Evolutionary conservation across 2,329 filamentous ascomycete species (phyloP).

Genomic region (Neonectria sp.): DNA sequence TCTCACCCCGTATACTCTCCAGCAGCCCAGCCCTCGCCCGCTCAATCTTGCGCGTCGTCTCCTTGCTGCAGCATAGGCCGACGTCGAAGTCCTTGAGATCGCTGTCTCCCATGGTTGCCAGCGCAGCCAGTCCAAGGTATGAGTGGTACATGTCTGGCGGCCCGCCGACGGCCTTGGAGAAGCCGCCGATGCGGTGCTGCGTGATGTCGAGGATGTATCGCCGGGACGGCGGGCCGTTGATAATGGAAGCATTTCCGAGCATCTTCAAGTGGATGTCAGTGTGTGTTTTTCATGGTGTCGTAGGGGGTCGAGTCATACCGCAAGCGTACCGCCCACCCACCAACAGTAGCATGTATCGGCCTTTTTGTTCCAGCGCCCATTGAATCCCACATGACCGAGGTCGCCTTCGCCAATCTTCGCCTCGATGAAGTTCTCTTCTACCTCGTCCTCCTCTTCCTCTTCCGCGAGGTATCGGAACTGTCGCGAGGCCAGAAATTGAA

Average conservation of each 20-base stretch:
- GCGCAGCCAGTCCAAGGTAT: slow-evolving; percentile 86
- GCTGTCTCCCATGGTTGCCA: slow-evolving; percentile 80
- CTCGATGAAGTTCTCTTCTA: slow-evolving; percentile 57
- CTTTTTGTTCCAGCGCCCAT: slow-evolving; percentile 91
- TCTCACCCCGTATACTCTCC: slow-evolving; percentile 24
- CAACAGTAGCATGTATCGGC: slow-evolving; percentile 97
- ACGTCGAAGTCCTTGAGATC: slow-evolving; percentile 81
- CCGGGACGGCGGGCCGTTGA: slow-evolving; percentile 74
- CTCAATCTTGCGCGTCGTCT: slow-evolving; percentile 67
- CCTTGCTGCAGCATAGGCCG: slow-evolving; percentile 80
- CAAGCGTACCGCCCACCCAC: slow-evolving; percentile 83
- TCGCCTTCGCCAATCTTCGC: slow-evolving; percentile 52
- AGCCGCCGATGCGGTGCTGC: slow-evolving; percentile 88
- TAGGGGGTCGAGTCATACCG: slow-evolving; percentile 49
- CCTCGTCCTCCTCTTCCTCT: slow-evolving; percentile 62
- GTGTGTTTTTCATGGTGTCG: background rate
- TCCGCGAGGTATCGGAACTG: slow-evolving; percentile 74
- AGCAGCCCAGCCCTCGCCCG: slow-evolving; percentile 60
- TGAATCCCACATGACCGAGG: slow-evolving; percentile 79
- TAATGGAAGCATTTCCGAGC: slow-evolving; percentile 69
- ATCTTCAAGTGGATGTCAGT: slow-evolving; percentile 61
- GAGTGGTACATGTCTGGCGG: slow-evolving; percentile 89
- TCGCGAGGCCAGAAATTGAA: slow-evolving; percentile 74
- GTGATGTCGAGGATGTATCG: slow-evolving; percentile 88
- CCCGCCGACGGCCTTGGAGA: slow-evolving; percentile 79